These are phyloP conservation scores for Crinitomyces ghanaensis DNA, from an alignment of 805 yeast genomes.

Conservation along the genomic window DNA sequence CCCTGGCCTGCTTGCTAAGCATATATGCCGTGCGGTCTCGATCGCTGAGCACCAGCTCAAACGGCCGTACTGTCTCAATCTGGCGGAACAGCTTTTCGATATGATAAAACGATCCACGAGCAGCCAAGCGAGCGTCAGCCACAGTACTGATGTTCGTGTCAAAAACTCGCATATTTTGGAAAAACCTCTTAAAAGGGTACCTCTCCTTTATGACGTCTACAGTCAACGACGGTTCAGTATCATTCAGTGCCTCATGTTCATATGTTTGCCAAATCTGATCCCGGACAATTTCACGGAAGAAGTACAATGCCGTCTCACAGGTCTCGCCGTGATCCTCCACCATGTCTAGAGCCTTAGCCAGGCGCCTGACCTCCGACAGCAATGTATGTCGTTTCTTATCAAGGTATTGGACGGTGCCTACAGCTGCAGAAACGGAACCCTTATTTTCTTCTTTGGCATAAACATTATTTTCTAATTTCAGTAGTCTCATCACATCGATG, in stretches of 20 bases:
- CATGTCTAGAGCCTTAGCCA: conserved; percentile 23
- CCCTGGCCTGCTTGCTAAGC: conserved; percentile 14
- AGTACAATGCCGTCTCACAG: conserved; percentile 27
- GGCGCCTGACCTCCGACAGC: conserved; percentile 20
- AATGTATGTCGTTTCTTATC: too few species aligned
- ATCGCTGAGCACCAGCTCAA: conserved; percentile 15
- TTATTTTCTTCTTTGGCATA: conserved; percentile 10
- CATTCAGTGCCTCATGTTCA: too few species aligned
- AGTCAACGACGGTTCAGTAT: conserved; percentile 4
- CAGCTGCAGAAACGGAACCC: too few species aligned
- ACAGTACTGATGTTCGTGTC: background rate
- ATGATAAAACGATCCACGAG: conserved; percentile 6
- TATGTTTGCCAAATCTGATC: too few species aligned
- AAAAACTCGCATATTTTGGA: background rate
- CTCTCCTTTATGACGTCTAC: conserved; percentile 5
- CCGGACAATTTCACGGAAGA: conserved; percentile 20
- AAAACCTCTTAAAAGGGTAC: conserved; percentile 2
- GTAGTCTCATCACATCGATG: conserved; percentile 17
- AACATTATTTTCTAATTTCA: conserved; percentile 21
- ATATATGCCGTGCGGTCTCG: conserved; percentile 11
- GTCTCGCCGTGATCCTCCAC: conserved; percentile 31
- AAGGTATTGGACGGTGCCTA: too few species aligned
- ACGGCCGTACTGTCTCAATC: conserved; percentile 21
- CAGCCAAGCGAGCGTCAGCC: background rate
- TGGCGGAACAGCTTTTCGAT: conserved; percentile 19